Evolutionary conservation across 305 asterid species (phyloP).

Genomic region (Solanum chacoense): DNA sequence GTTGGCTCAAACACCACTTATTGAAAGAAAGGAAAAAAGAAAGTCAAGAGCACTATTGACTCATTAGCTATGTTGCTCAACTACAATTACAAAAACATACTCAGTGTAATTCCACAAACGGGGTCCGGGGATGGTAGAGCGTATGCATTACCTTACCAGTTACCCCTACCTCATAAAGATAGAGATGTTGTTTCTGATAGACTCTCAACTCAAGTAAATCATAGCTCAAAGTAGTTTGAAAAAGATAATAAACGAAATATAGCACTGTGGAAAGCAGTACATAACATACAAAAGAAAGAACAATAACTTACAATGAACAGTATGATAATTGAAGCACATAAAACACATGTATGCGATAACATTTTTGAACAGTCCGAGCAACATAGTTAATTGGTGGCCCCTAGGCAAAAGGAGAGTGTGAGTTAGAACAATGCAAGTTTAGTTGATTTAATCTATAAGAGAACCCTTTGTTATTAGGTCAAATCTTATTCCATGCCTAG

Average conservation of each 20-base stretch:
- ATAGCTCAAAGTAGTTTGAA: neutral
- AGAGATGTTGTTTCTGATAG: neutral
- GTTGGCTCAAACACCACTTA: neutral
- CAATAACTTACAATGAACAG: neutral
- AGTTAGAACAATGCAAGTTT: neutral
- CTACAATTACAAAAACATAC: neutral
- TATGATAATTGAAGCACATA: neutral
- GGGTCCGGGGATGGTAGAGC: rapidly evolving
- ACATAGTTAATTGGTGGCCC: neutral
- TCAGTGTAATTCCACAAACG: neutral
- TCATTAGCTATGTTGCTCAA: neutral
- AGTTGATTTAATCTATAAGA: neutral
- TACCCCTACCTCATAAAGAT: neutral
- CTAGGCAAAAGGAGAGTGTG: neutral
- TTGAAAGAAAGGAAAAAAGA: neutral
- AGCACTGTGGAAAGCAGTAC: neutral
- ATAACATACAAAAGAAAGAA: neutral
- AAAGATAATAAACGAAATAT: neutral
- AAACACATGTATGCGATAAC: neutral
- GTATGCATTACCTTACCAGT: neutral
- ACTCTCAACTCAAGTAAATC: neutral
- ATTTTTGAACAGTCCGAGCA: neutral
- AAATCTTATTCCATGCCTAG: neutral
- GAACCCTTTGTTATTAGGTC: neutral
- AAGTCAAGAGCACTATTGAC: neutral